A percentile compares a stretch with the other conserved stretches of the same genome.
Evolutionary conservation across 768 basidiomycete species (phyloP).

Genomic region (Tubosaeta sp.): DNA sequence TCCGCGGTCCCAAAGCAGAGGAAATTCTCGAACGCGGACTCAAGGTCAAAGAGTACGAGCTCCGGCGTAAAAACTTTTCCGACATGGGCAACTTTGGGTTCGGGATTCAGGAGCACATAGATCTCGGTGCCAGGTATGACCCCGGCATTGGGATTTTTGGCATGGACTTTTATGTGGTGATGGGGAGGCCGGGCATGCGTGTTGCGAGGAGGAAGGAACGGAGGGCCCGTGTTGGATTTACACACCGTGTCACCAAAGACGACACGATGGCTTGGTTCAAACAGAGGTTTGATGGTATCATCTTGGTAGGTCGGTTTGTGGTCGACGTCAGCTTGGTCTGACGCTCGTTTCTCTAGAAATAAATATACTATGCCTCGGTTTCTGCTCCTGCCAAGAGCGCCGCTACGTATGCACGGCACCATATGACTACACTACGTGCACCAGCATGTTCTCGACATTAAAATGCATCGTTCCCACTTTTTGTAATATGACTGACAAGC

Average conservation of each 20-base stretch:
- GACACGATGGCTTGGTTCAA: constrained; percentile 99
- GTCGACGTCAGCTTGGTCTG: not conserved
- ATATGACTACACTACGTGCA: constrained; percentile 27
- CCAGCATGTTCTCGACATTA: constrained; percentile 19
- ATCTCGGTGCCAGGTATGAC: constrained; percentile 97
- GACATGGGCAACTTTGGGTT: constrained; percentile 99
- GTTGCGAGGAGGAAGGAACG: constrained; percentile 89
- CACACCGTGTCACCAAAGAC: constrained; percentile 91
- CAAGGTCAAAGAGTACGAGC: constrained; percentile 99
- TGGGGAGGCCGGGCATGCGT: constrained; percentile 93
- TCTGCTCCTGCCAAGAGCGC: constrained; percentile 5
- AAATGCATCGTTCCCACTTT: constrained; percentile 15
- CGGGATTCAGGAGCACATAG: constrained; percentile 99
- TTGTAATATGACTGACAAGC: not conserved
- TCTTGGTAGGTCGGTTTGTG: constrained; percentile 60
- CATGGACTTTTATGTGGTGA: constrained; percentile 98
- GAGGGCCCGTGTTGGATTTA: constrained; percentile 80
- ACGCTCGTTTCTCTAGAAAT: constrained; percentile 22
- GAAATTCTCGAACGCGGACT: constrained; percentile 98
- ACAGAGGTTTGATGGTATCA: constrained; percentile 97
- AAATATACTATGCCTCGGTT: constrained; percentile 7
- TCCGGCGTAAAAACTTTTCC: constrained; percentile 95
- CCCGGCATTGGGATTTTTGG: constrained; percentile 99
- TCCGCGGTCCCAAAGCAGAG: constrained; percentile 99
- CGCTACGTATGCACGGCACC: constrained; percentile 21